Evolutionary conservation across 129 eudicot genomes (phyloP), one percentile per base, ranked within the genome.

Genomic region (Centella asiatica): DNA sequence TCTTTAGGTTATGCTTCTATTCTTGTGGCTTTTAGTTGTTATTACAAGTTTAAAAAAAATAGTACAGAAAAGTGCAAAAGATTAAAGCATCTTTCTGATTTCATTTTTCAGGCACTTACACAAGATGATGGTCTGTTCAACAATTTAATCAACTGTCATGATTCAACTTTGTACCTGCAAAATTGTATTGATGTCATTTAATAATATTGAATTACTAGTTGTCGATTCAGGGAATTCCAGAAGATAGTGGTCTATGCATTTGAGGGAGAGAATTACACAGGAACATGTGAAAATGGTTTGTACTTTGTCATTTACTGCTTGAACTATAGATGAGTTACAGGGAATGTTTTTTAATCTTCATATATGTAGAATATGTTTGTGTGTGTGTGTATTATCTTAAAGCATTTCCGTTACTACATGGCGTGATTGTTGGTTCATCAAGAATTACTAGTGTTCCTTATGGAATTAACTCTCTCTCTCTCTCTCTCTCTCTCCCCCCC

Each of bases 161-260:
- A 24, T 12, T 53, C 10, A 27, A 25, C 22, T 25, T 51, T 4
- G 32, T 11, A 27, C 12, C 22, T 24, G 59, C n/a, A 53, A 25
- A 14, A 2, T 26, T 52, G 25, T 52, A 51, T 51, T 11, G 32
- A 52, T 27, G 33, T 24, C 4, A 53, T 27, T 3, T 53, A 34
- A 13, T 53, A 9, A 6, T 53, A 53, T 26, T 51, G 2, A 24
- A 47, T 61, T 26, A 59, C 44, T n/a, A 32, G 14, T 64, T 58
- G 65, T 39, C 53, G 56, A 34, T 73, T 74, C 89, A 90, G 97
- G 77, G 62, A 76, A 44, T 90, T 86, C 66, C 84, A 74, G 18
- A 76, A 83, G 66, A 63, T 56, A 9, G 37, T 71, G 27, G 66
- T 44, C 44, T 57, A 72, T 29, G 45, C 57, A 58, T 58, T 20